Evolutionary conservation across 305 asterid genomes (phyloP).

Genomic region (Solanum chacoense): DNA sequence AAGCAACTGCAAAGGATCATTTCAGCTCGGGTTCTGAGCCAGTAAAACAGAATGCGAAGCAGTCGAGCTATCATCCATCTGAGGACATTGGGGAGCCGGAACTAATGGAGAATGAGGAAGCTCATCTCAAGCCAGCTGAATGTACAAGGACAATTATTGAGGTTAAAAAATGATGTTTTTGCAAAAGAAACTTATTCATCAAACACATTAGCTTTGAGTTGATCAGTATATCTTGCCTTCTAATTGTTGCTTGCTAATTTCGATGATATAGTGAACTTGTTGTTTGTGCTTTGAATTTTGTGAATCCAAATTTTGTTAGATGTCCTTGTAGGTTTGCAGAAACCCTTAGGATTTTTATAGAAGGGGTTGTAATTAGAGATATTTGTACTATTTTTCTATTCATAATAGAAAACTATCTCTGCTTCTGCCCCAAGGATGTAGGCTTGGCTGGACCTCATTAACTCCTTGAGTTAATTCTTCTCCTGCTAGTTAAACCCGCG

Average conservation of each 20-base stretch:
- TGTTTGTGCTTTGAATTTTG: background rate
- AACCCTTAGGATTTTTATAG: background rate
- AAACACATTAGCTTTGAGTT: background rate
- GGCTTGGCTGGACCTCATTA: background rate
- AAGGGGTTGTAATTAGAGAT: background rate
- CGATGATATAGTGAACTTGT: background rate
- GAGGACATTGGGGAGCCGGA: slow-evolving; percentile 71
- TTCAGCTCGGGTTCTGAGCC: slow-evolving; percentile 45
- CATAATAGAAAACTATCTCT: background rate
- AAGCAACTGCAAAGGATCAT: slow-evolving; percentile 46
- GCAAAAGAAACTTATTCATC: background rate
- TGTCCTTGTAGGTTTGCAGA: background rate
- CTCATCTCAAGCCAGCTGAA: slow-evolving; percentile 76
- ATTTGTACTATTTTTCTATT: background rate
- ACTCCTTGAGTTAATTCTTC: background rate
- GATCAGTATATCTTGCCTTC: background rate
- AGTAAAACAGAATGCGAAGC: slow-evolving; percentile 64
- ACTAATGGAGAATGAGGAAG: slow-evolving; percentile 39
- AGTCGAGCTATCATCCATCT: slow-evolving; percentile 85
- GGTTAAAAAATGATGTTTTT: slow-evolving; percentile 20
- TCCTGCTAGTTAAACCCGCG: background rate
- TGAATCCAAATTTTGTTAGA: background rate
- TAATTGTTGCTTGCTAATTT: background rate
- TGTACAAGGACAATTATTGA: slow-evolving; percentile 68
- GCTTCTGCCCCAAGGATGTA: background rate